Percentiles rank a stretch among this genome's conserved stretches.
Evolutionary conservation across 2,329 filamentous ascomycete species (phyloP).

Genomic region (Periconia sp.): DNA sequence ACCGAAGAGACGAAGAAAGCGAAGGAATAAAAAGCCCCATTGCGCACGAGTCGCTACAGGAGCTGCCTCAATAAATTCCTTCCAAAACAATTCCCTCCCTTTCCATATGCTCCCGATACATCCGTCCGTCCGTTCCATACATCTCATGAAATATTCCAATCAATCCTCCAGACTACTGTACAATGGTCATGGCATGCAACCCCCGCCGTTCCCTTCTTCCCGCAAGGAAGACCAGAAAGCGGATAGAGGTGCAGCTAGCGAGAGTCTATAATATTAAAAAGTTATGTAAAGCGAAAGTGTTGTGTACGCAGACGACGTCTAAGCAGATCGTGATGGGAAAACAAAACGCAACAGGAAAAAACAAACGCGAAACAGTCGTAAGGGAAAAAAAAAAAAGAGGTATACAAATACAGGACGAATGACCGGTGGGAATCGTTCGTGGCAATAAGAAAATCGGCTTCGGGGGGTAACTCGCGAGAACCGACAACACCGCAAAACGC

Average conservation of each 20-base stretch:
- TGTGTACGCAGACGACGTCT: neutral
- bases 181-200: slow-evolving; percentile 36
- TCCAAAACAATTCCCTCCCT: too few species aligned
- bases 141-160: neutral
- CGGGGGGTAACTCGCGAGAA: slow-evolving; percentile 25
- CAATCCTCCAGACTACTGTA: slow-evolving; percentile 31
- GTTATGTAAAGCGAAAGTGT: slow-evolving; percentile 32
- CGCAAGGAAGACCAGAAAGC: neutral
- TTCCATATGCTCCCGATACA: too few species aligned
- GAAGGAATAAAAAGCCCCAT: too few species aligned
- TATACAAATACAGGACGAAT: slow-evolving; percentile 35
- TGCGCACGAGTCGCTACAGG: too few species aligned
- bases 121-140: too few species aligned
- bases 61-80: too few species aligned
- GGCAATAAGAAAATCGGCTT: slow-evolving; percentile 6
- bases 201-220: neutral
- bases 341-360: slow-evolving; percentile 2
- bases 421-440: slow-evolving; percentile 23
- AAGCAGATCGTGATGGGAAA: neutral
- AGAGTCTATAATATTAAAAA: slow-evolving; percentile 43
- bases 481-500: slow-evolving; percentile 19
- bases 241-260: slow-evolving; percentile 25
- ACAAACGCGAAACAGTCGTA: too few species aligned
- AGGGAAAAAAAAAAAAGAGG: too few species aligned
- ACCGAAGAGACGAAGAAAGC: too few species aligned